Percentiles rank a stretch among this genome's conserved stretches.
phyloP scores from a whole-genome alignment of 768 basidiomycete species.

The Hypholoma fasciculare region DNA sequence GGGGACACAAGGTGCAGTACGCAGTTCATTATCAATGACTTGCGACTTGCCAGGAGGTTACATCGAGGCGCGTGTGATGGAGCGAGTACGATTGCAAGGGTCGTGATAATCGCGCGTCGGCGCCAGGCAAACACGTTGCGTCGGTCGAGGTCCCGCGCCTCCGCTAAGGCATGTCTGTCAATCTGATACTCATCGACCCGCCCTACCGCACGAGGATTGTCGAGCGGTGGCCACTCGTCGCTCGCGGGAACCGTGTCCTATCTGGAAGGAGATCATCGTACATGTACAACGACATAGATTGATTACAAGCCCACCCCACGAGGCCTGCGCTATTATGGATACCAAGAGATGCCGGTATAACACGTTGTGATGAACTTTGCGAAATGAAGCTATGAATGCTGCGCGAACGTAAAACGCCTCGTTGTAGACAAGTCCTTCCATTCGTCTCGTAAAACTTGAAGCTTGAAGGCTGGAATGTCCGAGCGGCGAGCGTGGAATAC shows the following conservation, averaged over 20 bases:
- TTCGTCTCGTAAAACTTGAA: neutral
- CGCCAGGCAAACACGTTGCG: conserved; percentile 16
- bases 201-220: neutral
- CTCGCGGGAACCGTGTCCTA: neutral
- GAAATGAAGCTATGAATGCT: neutral
- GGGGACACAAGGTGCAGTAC: conserved; percentile 17
- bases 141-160: neutral
- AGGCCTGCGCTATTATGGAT: conserved; percentile 1
- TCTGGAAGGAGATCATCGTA: conserved; percentile 13
- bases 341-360: conserved; percentile 4
- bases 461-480: neutral
- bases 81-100: conserved; percentile 6
- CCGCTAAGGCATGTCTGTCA: neutral
- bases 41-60: conserved; percentile 37
- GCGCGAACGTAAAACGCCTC: conserved; percentile 15
- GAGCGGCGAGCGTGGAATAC: too few relatives aligned
- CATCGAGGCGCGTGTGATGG: conserved; percentile 37
- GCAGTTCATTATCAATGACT: conserved; percentile 34
- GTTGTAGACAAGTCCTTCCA: conserved; percentile 2
- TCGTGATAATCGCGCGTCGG: conserved; percentile 17
- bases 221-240: neutral
- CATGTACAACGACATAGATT: neutral
- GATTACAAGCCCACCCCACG: conserved; percentile 1
- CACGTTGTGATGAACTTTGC: conserved; percentile 9
- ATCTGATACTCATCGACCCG: neutral